These are phyloP conservation scores for Neurospora crassa DNA, from an alignment of 2,329 filamentous ascomycete genomes.

Conservation along the genomic window DNA sequence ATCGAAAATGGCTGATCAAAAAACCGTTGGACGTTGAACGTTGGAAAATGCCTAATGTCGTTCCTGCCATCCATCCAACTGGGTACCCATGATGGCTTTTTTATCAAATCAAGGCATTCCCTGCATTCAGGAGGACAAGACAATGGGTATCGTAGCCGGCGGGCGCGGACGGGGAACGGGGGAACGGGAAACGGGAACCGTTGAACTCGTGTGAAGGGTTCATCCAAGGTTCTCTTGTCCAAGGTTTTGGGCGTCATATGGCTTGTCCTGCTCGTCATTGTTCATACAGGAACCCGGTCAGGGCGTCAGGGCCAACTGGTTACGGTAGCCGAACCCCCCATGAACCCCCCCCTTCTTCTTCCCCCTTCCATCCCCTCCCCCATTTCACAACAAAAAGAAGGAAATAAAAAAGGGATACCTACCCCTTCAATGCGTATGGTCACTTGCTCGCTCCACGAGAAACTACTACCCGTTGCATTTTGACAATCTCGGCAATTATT, in stretches of 20 bases:
- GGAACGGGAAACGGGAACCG: not conserved
- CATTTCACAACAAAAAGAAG: not conserved
- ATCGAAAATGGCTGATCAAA: not conserved
- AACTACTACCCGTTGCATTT: not conserved
- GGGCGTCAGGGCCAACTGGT: not conserved
- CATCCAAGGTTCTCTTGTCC: not conserved
- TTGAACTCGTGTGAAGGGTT: not conserved
- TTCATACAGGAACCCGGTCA: not conserved
- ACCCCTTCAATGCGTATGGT: not conserved
- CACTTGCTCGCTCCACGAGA: not conserved
- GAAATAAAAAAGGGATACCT: not conserved
- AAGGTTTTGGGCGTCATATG: not conserved
- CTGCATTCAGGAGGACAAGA: not conserved
- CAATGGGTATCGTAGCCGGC: not conserved
- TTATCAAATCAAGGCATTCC: not conserved
- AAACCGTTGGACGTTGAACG: not conserved
- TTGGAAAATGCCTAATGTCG: not conserved
- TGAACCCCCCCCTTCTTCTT: not conserved
- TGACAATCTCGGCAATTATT: not conserved
- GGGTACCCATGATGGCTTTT: not conserved
- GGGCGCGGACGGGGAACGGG: not conserved
- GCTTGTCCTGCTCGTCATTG: not conserved
- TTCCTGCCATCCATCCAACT: not conserved
- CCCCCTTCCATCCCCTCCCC: not conserved
- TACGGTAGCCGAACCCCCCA: not conserved